Conservation (phyloP, 371 early-diverging fungal genomes). For the Lichtheimia ramosa region DNA sequence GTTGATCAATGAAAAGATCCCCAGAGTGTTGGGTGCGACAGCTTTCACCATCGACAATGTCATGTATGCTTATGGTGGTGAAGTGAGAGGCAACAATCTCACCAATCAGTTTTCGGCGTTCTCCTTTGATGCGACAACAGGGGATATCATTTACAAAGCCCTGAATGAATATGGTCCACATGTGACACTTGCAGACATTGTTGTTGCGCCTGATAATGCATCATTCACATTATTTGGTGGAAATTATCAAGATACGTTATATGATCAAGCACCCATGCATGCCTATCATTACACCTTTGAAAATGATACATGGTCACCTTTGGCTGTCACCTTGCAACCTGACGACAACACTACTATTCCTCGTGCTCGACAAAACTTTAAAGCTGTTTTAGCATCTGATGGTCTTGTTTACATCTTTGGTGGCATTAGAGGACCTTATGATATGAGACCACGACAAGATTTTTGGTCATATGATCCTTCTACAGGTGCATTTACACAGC, state of each 20-base stretch:
- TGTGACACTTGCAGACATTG: background rate
- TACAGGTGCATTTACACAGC: constrained; percentile 6
- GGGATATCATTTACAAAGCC: background rate
- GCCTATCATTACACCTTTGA: constrained; percentile 6
- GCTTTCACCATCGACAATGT: background rate
- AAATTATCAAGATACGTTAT: background rate
- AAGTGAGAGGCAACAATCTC: background rate
- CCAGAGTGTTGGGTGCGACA: background rate
- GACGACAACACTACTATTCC: background rate
- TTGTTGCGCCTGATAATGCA: constrained; percentile 1
- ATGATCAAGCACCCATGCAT: background rate
- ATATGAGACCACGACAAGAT: background rate
- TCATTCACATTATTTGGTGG: constrained; percentile 10
- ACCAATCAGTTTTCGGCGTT: background rate
- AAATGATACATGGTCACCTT: constrained; percentile 2
- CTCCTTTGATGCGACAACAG: background rate
- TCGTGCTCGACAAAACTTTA: background rate
- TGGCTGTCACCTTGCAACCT: background rate
- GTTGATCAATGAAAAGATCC: background rate
- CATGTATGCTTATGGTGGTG: constrained; percentile 7
- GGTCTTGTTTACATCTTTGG: constrained; percentile 14
- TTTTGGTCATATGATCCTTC: constrained; percentile 17
- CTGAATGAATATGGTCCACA: background rate
- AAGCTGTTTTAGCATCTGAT: constrained; percentile 4
- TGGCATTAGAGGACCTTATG: background rate